Evolutionary conservation across 371 early-diverging fungal genomes (phyloP).

Genomic region (Saksenaea oblongispora): DNA sequence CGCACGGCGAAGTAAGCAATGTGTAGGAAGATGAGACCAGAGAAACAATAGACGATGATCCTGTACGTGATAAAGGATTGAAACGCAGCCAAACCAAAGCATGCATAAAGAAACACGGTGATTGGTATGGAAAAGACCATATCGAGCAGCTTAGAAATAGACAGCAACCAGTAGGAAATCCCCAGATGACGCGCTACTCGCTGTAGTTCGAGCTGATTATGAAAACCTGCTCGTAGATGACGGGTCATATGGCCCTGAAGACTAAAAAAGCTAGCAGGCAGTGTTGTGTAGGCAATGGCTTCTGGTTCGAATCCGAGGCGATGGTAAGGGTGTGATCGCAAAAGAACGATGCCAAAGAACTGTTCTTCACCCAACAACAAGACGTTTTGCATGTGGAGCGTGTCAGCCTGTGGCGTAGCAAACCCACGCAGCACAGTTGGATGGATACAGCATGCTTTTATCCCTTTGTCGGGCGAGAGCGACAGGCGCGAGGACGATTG

Average conservation of each 20-base stretch:
- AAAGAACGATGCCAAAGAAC: constrained; percentile 33
- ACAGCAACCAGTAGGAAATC: constrained; percentile 39
- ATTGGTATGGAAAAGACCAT: constrained; percentile 43
- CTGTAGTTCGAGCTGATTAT: constrained; percentile 41
- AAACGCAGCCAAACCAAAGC: constrained; percentile 34
- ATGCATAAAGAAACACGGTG: constrained; percentile 40
- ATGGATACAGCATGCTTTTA: constrained; percentile 46
- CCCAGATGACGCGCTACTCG: constrained; percentile 41
- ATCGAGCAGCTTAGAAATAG: constrained; percentile 36
- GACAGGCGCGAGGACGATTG: constrained; percentile 32
- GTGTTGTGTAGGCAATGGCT: constrained; percentile 41
- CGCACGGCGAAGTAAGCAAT: constrained; percentile 40
- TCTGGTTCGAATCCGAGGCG: constrained; percentile 53
- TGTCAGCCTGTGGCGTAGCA: constrained; percentile 33
- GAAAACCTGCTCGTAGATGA: constrained; percentile 37
- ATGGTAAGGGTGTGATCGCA: constrained; percentile 41
- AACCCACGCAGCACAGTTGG: constrained; percentile 49
- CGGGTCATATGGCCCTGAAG: constrained; percentile 43
- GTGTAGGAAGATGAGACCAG: constrained; percentile 33
- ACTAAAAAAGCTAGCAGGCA: constrained; percentile 39
- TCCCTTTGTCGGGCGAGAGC: constrained; percentile 23
- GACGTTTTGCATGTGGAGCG: constrained; percentile 49
- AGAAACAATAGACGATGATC: constrained; percentile 38
- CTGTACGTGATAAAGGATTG: constrained; percentile 28
- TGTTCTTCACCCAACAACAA: constrained; percentile 50